phyloP scores from a whole-genome alignment of 345 rosid species.

The thale cress (Arabidopsis thaliana) region DNA sequence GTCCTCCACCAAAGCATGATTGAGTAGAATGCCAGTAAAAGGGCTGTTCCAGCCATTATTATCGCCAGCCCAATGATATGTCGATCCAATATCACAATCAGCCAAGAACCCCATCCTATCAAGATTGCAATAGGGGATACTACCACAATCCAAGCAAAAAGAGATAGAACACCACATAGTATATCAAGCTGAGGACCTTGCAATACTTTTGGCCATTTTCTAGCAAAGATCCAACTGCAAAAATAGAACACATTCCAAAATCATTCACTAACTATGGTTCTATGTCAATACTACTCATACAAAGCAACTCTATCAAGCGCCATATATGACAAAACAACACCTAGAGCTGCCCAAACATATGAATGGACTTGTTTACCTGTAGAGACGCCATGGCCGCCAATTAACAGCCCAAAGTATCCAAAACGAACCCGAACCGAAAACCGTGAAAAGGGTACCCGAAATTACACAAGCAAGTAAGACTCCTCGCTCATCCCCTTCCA shows the following conservation, averaged over 20 bases:
- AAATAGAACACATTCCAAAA: conserved; percentile 24
- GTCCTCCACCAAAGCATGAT: conserved; percentile 99
- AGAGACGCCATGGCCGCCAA: conserved; percentile 99
- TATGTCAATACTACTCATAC: conserved; percentile 15
- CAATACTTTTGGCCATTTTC: conserved; percentile 91
- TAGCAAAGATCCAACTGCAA: conserved; percentile 97
- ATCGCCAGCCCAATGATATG: conserved; percentile 93
- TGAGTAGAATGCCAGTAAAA: conserved; percentile 92
- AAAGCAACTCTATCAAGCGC: conserved; percentile 16
- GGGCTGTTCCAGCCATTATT: conserved; percentile 98
- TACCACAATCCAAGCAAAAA: conserved; percentile 78
- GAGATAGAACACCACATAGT: conserved; percentile 73
- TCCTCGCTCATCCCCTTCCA: conserved; percentile 80
- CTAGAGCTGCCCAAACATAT: not conserved
- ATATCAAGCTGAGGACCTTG: conserved; percentile 86
- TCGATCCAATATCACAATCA: conserved; percentile 74
- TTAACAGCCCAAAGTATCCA: conserved; percentile 90
- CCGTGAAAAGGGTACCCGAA: conserved; percentile 83
- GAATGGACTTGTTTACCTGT: conserved; percentile 58
- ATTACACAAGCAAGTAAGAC: conserved; percentile 72
- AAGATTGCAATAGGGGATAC: conserved; percentile 84
- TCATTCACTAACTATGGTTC: conserved; percentile 12
- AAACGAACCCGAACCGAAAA: conserved; percentile 80
- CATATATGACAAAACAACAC: conserved; percentile 7
- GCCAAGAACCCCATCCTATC: conserved; percentile 89